Evolutionary conservation across 2,329 filamentous ascomycete genomes (phyloP), one percentile per base, ranked within the genome.

Genomic region (Hypoxylon sp.): DNA sequence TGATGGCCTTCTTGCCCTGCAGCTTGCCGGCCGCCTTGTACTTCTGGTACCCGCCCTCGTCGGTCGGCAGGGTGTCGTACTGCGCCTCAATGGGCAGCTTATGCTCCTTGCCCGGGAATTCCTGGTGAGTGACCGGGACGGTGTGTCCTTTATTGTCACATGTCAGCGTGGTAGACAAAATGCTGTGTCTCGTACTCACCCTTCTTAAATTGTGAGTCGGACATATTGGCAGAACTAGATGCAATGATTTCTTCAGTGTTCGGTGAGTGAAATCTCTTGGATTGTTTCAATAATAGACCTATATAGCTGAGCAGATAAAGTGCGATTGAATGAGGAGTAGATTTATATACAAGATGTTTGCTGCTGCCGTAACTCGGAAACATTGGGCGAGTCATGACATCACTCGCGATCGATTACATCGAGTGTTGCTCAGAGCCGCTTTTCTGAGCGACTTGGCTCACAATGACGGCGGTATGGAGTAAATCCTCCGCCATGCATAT

Each of bases 1-100:
- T 94, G 60, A 95, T 78, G 6, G 91, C 91, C 62, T 87, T 91
- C 77, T 90, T 91, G 65, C 88, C 91, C 71, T 86, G 78, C 6
- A 95, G 85, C 79, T 95, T 96, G 50, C 87, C 88, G 1, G 91
- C 90, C 3, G 90, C 86, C 73, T 89, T 88, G 80, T 95, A 94
- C 49, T 84, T 84, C 71, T 91, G 86, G 70, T 86, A 88, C 11
- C 87, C 87, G 37, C 89, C 89, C 61, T 90, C 86, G 17, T 85
- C 83, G 4, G 87, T 89, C 0, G 91, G 91, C 1, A 94, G 77
- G 61, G 89, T 81, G 57, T 90, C 87, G 59, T 85, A 87, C 46
- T 85, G 80, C 1, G 91, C 89, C 57, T 85, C 82, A 19, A 82
- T 75, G 4, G 79, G 78, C 79, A 93, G 81, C 51, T 80, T 73